phyloP scores from a whole-genome alignment of 768 basidiomycete species.

The Psilocybe azurescens region DNA sequence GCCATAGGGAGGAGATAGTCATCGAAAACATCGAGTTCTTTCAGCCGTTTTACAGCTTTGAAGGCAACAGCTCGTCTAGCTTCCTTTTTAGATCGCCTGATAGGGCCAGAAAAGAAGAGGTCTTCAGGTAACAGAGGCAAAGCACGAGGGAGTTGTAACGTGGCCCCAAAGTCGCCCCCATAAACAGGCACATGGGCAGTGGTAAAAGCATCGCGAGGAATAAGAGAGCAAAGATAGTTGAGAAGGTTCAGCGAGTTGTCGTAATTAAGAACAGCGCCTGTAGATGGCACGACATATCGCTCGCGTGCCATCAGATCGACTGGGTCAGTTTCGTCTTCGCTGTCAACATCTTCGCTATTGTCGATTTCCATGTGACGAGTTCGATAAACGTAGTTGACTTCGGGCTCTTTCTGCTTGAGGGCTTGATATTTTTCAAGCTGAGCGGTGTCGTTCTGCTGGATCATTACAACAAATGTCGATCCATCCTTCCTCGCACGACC shows the following conservation, averaged over 20 bases:
- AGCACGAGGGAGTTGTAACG: constrained; percentile 69
- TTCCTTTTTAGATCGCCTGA: constrained; percentile 71
- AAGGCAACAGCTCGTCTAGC: constrained; percentile 87
- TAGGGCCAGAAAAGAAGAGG: constrained; percentile 64
- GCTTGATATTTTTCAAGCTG: constrained; percentile 63
- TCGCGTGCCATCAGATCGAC: constrained; percentile 70
- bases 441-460: constrained; percentile 60
- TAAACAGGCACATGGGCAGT: constrained; percentile 63
- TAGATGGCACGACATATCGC: constrained; percentile 71
- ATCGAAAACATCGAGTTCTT: constrained; percentile 77
- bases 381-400: constrained; percentile 68
- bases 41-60: constrained; percentile 71
- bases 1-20: constrained; percentile 81
- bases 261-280: constrained; percentile 83
- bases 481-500: constrained; percentile 81
- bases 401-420: constrained; percentile 65
- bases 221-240: constrained; percentile 76
- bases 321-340: constrained; percentile 47
- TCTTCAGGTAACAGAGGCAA: constrained; percentile 62
- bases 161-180: constrained; percentile 59
- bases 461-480: constrained; percentile 84
- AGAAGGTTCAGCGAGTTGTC: constrained; percentile 75
- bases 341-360: constrained; percentile 47
- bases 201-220: constrained; percentile 76
- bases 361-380: constrained; percentile 42